Percentiles rank a stretch among this genome's conserved stretches.
phyloP scores from a whole-genome alignment of 164 flowering plant species.

The Protea cynaroides region DNA sequence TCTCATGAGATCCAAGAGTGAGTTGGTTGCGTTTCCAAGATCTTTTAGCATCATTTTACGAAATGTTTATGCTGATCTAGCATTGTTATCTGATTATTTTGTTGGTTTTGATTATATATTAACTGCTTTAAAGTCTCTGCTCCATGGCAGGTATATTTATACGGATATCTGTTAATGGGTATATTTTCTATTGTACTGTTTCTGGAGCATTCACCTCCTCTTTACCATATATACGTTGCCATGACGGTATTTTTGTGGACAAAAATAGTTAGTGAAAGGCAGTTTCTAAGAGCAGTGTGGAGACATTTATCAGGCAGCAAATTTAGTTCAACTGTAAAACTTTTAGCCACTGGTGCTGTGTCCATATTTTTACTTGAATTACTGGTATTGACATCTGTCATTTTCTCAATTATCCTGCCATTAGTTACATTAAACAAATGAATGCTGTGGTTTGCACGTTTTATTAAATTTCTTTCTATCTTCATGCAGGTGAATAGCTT shows the following conservation, averaged over 20 bases:
- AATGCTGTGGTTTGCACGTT: conserved; percentile 5
- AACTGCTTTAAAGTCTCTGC: conserved; percentile 1
- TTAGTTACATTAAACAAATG: neutral
- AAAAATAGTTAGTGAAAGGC: conserved; percentile 60
- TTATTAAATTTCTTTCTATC: conserved; percentile 5
- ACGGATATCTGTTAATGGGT: conserved; percentile 58
- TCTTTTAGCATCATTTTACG: neutral
- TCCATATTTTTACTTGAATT: conserved; percentile 66
- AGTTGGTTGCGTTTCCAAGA: neutral
- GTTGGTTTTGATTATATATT: conserved; percentile 1
- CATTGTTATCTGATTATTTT: neutral
- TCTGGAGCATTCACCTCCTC: conserved; percentile 79
- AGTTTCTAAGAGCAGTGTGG: conserved; percentile 55
- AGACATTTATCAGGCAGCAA: conserved; percentile 35
- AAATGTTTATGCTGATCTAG: neutral
- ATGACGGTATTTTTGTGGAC: conserved; percentile 91
- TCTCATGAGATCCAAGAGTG: neutral
- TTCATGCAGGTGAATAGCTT: conserved; percentile 86
- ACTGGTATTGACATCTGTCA: conserved; percentile 44
- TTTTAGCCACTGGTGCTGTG: conserved; percentile 36
- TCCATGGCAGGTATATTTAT: conserved; percentile 51
- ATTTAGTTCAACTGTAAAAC: conserved; percentile 30
- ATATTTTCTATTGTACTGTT: conserved; percentile 34
- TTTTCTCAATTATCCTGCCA: neutral
- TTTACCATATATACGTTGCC: conserved; percentile 73